These are phyloP conservation scores for Anethum foeniculum DNA, from an alignment of 140 eudicot genomes.

Conservation along the genomic window DNA sequence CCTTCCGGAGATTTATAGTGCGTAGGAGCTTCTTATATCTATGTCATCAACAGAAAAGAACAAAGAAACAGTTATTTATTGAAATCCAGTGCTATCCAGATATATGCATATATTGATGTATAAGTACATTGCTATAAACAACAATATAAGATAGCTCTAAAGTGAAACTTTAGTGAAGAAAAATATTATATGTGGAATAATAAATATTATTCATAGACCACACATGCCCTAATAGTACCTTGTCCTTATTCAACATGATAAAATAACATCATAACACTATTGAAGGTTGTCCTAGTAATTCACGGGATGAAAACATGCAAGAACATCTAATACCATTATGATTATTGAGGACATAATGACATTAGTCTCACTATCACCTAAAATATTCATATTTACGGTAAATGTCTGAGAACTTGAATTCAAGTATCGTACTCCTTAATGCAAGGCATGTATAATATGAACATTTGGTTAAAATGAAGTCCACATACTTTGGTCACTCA, in stretches of 20 bases:
- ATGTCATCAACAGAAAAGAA: conserved; percentile 27
- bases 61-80: conserved; percentile 8
- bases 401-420: not conserved
- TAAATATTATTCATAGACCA: conserved; percentile 17
- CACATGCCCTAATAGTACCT: conserved; percentile 56
- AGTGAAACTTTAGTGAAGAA: not conserved
- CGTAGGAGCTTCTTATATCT: conserved; percentile 94
- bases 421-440: not conserved
- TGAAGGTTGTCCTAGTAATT: conserved; percentile 47
- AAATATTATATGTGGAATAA: not conserved
- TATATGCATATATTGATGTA: not conserved
- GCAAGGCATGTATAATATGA: conserved; percentile 4
- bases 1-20: conserved; percentile 91
- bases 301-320: conserved; percentile 31
- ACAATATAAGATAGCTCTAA: conserved; percentile 7
- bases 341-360: conserved; percentile 28
- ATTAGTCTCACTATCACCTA: conserved; percentile 13
- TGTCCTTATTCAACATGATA: conserved; percentile 48
- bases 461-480: conserved; percentile 17
- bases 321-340: conserved; percentile 35
- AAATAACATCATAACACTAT: conserved; percentile 57
- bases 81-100: not conserved
- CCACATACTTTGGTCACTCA: not conserved
- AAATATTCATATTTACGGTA: conserved; percentile 6
- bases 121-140: not conserved